Percentiles rank a stretch among this genome's conserved stretches.
phyloP scores from a whole-genome alignment of 768 basidiomycete genomes.

The Calocybe gangraenosa region DNA sequence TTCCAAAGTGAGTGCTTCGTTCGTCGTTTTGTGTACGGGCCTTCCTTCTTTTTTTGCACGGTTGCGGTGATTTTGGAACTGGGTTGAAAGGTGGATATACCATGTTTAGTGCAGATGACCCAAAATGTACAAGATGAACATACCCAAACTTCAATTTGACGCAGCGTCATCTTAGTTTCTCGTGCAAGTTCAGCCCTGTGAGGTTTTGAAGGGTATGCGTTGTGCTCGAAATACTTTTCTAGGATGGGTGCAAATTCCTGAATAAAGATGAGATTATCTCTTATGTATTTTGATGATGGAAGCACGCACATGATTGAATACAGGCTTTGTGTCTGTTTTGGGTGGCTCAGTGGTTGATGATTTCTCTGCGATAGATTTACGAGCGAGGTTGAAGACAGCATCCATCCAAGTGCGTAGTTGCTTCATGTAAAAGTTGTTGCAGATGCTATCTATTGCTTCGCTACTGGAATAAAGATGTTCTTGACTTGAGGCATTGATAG shows the following conservation, averaged over 20 bases:
- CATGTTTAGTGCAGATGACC: background rate
- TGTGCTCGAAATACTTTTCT: constrained; percentile 43
- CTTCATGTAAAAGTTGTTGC: too few relatives aligned
- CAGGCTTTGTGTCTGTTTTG: background rate
- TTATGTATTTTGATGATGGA: too few relatives aligned
- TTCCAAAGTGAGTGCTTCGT: constrained; percentile 18
- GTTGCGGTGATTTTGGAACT: constrained; percentile 56
- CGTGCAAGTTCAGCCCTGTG: constrained; percentile 37
- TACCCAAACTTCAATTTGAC: constrained; percentile 58
- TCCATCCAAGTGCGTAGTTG: too few relatives aligned
- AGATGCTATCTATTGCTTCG: too few relatives aligned
- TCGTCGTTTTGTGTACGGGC: constrained; percentile 14
- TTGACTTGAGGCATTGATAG: too few relatives aligned
- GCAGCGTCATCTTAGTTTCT: constrained; percentile 37
- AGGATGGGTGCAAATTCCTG: constrained; percentile 45
- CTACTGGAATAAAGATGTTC: too few relatives aligned
- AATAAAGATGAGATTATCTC: too few relatives aligned
- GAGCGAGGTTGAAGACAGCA: too few relatives aligned
- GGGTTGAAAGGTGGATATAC: background rate
- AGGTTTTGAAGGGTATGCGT: constrained; percentile 39
- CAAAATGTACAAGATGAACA: constrained; percentile 8
- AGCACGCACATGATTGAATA: constrained; percentile 6
- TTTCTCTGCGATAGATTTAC: background rate
- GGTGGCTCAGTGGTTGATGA: background rate
- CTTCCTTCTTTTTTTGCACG: constrained; percentile 30